These are phyloP conservation scores for Chaetomium olivaceum DNA, from an alignment of 2,329 filamentous ascomycete species.

Conservation along the genomic window DNA sequence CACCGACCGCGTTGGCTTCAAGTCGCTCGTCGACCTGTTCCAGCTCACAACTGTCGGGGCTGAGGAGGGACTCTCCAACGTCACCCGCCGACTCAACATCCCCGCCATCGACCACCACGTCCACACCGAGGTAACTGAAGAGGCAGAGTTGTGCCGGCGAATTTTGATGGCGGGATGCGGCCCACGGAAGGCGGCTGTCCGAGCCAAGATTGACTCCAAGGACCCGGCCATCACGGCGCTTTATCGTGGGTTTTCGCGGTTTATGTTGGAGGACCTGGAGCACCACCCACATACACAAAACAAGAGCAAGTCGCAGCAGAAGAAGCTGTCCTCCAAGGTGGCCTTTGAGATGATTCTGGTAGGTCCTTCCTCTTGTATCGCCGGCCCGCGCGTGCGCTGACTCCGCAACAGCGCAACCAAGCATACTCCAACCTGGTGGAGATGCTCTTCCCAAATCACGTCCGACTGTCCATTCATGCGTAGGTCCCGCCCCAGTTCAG, in stretches of 20 bases:
- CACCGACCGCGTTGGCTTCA: conserved; percentile 22
- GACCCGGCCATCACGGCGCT: conserved; percentile 26
- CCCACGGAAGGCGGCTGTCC: conserved; percentile 19
- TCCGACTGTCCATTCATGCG: conserved; percentile 29
- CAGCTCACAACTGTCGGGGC: conserved; percentile 9
- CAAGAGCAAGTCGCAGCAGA: conserved; percentile 25
- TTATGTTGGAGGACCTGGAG: conserved; percentile 29
- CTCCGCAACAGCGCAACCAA: conserved; percentile 22
- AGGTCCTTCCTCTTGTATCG: not conserved
- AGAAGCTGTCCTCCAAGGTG: conserved; percentile 27
- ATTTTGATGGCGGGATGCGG: conserved; percentile 26
- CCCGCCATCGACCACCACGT: conserved; percentile 25
- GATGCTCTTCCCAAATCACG: conserved; percentile 27
- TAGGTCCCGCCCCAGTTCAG: not conserved
- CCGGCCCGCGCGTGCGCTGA: not conserved
- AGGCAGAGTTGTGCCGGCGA: conserved; percentile 26
- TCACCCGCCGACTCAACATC: conserved; percentile 20
- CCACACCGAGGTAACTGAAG: conserved; percentile 22
- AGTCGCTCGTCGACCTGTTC: conserved; percentile 27
- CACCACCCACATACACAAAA: conserved; percentile 19
- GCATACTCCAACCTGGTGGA: conserved; percentile 30
- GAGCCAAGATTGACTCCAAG: conserved; percentile 27
- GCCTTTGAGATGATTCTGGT: conserved; percentile 30
- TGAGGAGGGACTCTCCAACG: not conserved
- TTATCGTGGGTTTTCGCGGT: conserved; percentile 28